These are phyloP conservation scores for Castanea crenata DNA, from an alignment of 306 rosid genomes.

Conservation along the genomic window DNA sequence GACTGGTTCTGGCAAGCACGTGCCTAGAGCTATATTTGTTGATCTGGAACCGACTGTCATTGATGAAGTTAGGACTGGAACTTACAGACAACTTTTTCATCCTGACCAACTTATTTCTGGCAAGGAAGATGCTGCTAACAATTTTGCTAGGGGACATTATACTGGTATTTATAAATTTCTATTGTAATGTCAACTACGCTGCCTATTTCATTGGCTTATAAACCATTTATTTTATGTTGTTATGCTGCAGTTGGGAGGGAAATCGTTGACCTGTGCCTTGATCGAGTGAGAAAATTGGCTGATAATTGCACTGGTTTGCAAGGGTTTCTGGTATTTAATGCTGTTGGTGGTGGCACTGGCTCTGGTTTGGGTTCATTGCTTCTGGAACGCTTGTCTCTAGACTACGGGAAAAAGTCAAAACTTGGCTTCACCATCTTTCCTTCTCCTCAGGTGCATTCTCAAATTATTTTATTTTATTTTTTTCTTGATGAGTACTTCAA, in stretches of 20 bases:
- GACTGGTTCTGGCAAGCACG: constrained; percentile 61
- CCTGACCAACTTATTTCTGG: constrained; percentile 75
- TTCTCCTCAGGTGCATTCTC: constrained; percentile 66
- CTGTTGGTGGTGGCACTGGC: constrained; percentile 87
- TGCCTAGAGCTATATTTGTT: constrained; percentile 73
- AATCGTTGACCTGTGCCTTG: constrained; percentile 62
- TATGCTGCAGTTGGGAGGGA: constrained; percentile 62
- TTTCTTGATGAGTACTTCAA: neutral
- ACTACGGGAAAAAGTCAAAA: constrained; percentile 72
- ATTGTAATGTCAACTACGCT: constrained; percentile 2
- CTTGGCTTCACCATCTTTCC: constrained; percentile 75
- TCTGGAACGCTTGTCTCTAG: constrained; percentile 64
- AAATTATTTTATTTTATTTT: neutral
- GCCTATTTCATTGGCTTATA: constrained; percentile 8
- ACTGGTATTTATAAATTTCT: constrained; percentile 41
- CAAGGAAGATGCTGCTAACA: constrained; percentile 81
- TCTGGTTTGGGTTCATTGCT: constrained; percentile 77
- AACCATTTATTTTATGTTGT: constrained; percentile 20
- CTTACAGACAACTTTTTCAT: constrained; percentile 66
- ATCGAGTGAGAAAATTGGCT: constrained; percentile 61
- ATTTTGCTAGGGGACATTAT: constrained; percentile 74
- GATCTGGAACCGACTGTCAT: constrained; percentile 72
- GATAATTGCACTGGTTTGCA: constrained; percentile 80
- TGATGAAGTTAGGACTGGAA: constrained; percentile 63
- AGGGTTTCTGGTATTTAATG: constrained; percentile 72